Evolutionary conservation across 2,329 filamentous ascomycete species (phyloP).

Genomic region (Pestalotiopsis sp.): DNA sequence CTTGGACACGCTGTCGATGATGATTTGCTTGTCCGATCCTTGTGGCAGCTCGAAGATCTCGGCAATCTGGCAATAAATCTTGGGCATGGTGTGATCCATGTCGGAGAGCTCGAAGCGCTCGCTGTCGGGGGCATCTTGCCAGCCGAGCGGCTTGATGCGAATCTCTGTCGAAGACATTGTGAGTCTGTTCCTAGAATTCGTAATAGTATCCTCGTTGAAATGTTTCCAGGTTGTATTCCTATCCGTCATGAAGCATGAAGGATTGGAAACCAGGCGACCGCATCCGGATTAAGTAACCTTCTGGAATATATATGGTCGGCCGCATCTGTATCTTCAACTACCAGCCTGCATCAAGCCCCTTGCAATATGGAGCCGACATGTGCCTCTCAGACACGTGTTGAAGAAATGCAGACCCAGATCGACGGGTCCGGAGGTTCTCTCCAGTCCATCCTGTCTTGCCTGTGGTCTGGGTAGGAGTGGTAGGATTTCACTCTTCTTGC

Average conservation of each 20-base stretch:
- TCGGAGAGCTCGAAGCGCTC: conserved; percentile 21
- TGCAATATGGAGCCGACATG: background rate
- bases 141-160: background rate
- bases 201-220: background rate
- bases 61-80: conserved; percentile 22
- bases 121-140: background rate
- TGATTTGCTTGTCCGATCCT: conserved; percentile 13
- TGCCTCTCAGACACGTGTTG: background rate
- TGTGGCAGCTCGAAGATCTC: conserved; percentile 20
- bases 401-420: background rate
- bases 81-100: conserved; percentile 35
- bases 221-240: background rate
- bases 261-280: background rate
- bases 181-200: background rate
- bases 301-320: background rate
- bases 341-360: background rate
- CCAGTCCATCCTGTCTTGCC: background rate
- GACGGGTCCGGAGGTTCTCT: background rate
- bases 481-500: background rate
- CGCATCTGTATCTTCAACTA: too few relatives aligned
- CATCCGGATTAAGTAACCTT: background rate
- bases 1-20: conserved; percentile 17
- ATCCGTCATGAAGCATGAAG: background rate
- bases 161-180: background rate
- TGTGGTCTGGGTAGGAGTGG: background rate